Base-by-base conservation (phyloP, 1,284 basidiomycete genomes). In the Sanghuangporus weigelae region DNA sequence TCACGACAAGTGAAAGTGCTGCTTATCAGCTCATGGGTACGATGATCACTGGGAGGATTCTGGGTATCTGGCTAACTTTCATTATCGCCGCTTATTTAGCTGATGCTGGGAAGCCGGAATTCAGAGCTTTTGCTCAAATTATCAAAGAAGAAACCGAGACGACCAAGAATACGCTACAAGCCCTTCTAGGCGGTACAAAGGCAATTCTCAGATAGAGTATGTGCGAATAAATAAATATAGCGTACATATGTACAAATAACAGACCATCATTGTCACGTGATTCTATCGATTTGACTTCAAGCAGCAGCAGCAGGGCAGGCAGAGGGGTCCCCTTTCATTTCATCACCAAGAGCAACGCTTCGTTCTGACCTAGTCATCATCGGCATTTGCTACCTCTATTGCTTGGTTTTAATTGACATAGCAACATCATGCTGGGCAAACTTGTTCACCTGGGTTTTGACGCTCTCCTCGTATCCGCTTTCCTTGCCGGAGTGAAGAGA, bases 1-100 rank as follows among this genome's bases (percentile, higher is more conserved):
- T 97, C 62, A 87, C 87, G 1, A 92, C 93, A 0, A 91, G 89
- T 68, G 95, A 97, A 73, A 92, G 89, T 64, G 74, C 89, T 2
- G 82, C 87, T 1, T 96, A 93, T 74, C 85, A 93, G 70, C 79
- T 96, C 21, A 83, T 92, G 73, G 77, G 83, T 84, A 68, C 67
- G 78, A 73, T 38, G 26, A 26, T 21, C 40, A 49, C 38, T 26
- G 21, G 38, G 42, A 57, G 12, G 58, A 57, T 40, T 50, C 50
- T 19, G 60, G 53, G 62, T 53, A 16, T 65, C 61, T 39, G 26
- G 62, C 63, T 67, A 23, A 64, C 8, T 53, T 21, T n/a, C 56
- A 57, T n/a, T 46, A 7, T 11, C 16, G 16, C 26, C 26, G 26
- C 26, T 66, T 66, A 39, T 42, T 50, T 62, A 87, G 84, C 78